phyloP scores from a whole-genome alignment of 192 early-diverging fungal species.

The Coemansia asiatica region DNA sequence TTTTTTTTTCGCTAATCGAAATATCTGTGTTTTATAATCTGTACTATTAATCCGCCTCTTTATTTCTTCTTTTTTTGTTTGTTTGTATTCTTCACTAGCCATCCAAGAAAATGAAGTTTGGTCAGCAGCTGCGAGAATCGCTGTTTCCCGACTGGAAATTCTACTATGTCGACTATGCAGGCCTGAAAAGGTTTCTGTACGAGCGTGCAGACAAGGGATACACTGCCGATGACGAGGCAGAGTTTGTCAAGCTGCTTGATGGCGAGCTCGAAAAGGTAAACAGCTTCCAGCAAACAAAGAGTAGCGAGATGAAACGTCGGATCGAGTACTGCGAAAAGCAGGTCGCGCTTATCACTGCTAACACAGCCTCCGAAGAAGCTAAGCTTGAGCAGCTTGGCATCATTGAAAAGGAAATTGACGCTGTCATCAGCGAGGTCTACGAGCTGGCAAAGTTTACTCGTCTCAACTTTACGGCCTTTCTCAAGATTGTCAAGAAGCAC shows the following conservation, averaged over 20 bases:
- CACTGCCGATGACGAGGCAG: slow-evolving; percentile 80
- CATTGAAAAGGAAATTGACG: slow-evolving; percentile 66
- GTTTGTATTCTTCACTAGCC: not conserved
- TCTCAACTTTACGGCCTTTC: slow-evolving; percentile 81
- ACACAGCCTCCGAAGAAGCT: slow-evolving; percentile 43
- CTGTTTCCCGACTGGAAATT: slow-evolving; percentile 86
- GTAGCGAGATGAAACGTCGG: slow-evolving; percentile 69
- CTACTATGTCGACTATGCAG: slow-evolving; percentile 84
- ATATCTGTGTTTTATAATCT: not conserved
- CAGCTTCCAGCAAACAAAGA: slow-evolving; percentile 71
- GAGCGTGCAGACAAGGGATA: slow-evolving; percentile 61
- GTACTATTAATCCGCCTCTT: not conserved
- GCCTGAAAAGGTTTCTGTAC: slow-evolving; percentile 85
- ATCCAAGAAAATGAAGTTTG: slow-evolving; percentile 79
- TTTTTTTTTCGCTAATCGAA: too few relatives aligned
- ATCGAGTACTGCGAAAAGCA: slow-evolving; percentile 65
- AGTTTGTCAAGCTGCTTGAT: slow-evolving; percentile 83
- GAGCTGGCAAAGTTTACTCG: slow-evolving; percentile 74
- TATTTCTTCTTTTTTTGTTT: not conserved
- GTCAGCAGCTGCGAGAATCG: slow-evolving; percentile 75
- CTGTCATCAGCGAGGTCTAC: slow-evolving; percentile 76
- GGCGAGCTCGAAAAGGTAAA: slow-evolving; percentile 89
- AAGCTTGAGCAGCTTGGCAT: slow-evolving; percentile 57
- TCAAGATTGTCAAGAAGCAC: slow-evolving; percentile 98
- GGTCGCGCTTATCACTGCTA: slow-evolving; percentile 59